phyloP scores from a whole-genome alignment of 192 early-diverging fungal species.

The Umbelopsis isabellina region DNA sequence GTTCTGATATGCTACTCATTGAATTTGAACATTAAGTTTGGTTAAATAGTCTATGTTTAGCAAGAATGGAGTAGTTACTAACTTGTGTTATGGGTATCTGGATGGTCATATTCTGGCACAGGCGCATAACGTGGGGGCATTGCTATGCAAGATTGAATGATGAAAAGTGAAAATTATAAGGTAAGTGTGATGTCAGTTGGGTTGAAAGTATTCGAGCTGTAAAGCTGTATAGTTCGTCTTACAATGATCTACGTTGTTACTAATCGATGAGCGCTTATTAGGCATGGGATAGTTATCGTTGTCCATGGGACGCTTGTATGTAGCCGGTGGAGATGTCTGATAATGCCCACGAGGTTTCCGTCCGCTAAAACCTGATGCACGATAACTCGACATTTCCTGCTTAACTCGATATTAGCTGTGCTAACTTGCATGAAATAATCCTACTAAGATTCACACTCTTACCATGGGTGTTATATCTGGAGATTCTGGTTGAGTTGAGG shows the following conservation, averaged over 20 bases:
- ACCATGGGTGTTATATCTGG: neutral
- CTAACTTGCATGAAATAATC: neutral
- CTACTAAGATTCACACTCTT: neutral
- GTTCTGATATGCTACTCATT: neutral
- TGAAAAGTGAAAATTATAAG: too few relatives aligned
- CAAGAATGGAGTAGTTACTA: too few relatives aligned
- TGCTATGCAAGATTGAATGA: too few relatives aligned
- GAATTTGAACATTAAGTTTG: neutral
- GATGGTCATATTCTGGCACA: too few relatives aligned
- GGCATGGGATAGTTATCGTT: neutral
- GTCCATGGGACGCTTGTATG: neutral
- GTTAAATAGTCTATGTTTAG: too few relatives aligned
- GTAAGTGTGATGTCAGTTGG: too few relatives aligned
- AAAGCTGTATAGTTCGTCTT: neutral
- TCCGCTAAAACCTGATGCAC: neutral
- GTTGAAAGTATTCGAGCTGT: neutral
- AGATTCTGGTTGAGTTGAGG: neutral
- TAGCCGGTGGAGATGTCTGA: neutral
- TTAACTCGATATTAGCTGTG: neutral
- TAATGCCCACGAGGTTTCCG: slow-evolving; percentile 1
- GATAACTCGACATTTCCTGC: neutral
- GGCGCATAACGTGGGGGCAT: too few relatives aligned
- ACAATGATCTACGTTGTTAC: neutral
- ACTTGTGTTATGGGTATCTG: too few relatives aligned
- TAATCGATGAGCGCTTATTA: neutral